Percentiles rank a stretch among this genome's conserved stretches.
These are phyloP conservation scores for Aspergillus flavus DNA, from an alignment of 2,329 filamentous ascomycete genomes.

Conservation along the genomic window DNA sequence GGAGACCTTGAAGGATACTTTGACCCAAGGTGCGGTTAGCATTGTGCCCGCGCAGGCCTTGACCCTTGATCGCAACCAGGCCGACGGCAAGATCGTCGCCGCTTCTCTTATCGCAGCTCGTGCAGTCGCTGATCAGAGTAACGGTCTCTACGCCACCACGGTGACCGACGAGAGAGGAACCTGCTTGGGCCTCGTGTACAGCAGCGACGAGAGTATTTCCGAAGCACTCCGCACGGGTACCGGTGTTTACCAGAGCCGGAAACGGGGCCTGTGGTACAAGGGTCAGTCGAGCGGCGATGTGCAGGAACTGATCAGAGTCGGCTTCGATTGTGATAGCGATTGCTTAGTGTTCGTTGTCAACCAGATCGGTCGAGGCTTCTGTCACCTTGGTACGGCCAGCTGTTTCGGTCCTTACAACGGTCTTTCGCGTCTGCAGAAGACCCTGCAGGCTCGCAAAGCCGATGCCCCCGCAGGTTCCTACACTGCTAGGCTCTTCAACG, in stretches of 20 bases:
- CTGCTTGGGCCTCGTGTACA: conserved; percentile 89
- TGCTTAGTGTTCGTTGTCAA: conserved; percentile 86
- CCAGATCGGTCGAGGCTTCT: conserved; percentile 88
- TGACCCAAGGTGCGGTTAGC: conserved; percentile 61
- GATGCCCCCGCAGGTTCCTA: conserved; percentile 90
- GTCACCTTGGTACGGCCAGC: conserved; percentile 86
- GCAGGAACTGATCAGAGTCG: conserved; percentile 82
- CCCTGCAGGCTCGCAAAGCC: conserved; percentile 75
- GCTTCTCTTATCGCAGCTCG: conserved; percentile 71
- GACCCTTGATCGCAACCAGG: conserved; percentile 66
- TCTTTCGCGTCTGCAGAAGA: conserved; percentile 83
- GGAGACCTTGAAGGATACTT: conserved; percentile 52
- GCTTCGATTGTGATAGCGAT: conserved; percentile 90
- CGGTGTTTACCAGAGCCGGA: conserved; percentile 94
- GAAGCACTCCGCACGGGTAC: conserved; percentile 80
- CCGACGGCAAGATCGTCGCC: conserved; percentile 64
- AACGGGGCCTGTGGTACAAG: conserved; percentile 95
- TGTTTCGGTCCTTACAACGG: conserved; percentile 88
- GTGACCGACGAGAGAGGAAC: conserved; percentile 86
- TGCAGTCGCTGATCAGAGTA: conserved; percentile 78
- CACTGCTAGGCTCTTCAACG: conserved; percentile 88
- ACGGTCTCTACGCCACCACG: conserved; percentile 84
- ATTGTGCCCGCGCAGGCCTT: conserved; percentile 72
- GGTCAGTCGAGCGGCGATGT: conserved; percentile 92
- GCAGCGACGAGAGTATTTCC: conserved; percentile 83